Conservation (phyloP, 257 asterid species). For the Solanum arcanum region DNA sequence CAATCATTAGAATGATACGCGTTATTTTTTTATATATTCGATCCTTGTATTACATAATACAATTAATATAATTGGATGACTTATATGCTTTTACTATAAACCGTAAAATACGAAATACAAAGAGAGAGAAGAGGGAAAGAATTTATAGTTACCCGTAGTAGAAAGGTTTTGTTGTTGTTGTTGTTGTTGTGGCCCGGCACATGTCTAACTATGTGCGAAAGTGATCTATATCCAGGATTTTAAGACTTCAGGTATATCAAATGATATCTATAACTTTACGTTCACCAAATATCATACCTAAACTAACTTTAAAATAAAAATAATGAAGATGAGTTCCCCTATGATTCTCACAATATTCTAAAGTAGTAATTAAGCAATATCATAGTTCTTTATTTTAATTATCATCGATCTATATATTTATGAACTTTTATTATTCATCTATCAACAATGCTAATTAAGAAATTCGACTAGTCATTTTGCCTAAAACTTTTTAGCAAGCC, state of each 20-base stretch:
- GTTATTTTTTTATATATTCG: background rate
- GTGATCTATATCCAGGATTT: background rate
- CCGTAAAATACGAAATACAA: background rate
- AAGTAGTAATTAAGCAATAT: background rate
- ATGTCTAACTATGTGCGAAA: background rate
- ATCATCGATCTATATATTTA: background rate
- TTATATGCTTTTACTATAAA: background rate
- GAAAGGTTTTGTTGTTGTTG: background rate
- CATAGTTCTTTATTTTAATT: background rate
- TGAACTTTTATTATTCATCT: no score
- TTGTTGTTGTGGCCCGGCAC: background rate
- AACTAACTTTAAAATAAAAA: no score
- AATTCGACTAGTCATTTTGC: accelerated
- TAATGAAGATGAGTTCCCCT: background rate
- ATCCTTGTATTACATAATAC: background rate
- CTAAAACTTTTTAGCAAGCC: background rate
- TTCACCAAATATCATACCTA: background rate
- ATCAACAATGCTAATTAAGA: no score
- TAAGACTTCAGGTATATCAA: no score
- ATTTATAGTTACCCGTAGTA: background rate
- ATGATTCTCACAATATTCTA: background rate
- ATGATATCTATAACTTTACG: no score
- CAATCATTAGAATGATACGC: background rate
- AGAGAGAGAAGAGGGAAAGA: background rate
- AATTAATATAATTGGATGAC: background rate